Conservation (phyloP, 2,329 filamentous ascomycete species). For the Blastomyces percursus region DNA sequence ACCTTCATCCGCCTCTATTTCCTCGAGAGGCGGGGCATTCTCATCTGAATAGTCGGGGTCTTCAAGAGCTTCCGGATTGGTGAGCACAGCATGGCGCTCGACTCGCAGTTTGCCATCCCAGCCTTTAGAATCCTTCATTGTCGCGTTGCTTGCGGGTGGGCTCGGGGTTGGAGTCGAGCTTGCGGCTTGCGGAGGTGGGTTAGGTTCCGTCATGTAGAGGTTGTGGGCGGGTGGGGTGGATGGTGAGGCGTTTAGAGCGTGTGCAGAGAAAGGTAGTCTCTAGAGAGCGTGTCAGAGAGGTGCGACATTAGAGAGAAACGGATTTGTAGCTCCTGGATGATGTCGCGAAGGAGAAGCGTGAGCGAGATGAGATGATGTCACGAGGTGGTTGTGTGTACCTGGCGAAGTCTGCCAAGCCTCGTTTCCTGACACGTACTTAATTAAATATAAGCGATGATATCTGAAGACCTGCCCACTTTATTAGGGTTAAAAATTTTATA, state of each 20-base stretch:
- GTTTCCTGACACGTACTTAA: neutral
- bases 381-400: neutral
- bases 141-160: conserved; percentile 5
- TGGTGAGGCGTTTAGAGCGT: neutral
- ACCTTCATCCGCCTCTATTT: conserved; percentile 76
- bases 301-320: neutral
- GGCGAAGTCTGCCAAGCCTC: too few relatives aligned
- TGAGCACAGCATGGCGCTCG: conserved; percentile 55
- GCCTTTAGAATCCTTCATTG: conserved; percentile 34
- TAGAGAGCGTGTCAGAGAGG: too few relatives aligned
- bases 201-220: conserved; percentile 2
- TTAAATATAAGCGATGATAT: neutral
- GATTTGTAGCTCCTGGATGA: neutral
- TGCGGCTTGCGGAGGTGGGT: conserved; percentile 17
- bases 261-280: neutral
- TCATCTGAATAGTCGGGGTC: conserved; percentile 78
- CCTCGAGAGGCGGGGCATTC: conserved; percentile 55
- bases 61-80: conserved; percentile 70
- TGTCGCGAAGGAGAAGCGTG: neutral
- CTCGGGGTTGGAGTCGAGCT: neutral
- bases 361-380: neutral
- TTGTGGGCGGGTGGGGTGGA: neutral
- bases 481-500: neutral
- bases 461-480: neutral
- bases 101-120: conserved; percentile 44